A percentile compares a stretch with the other conserved stretches of the same genome.
Conservation (phyloP, 768 basidiomycete genomes). For the Rhodotorula paludigena region DNA sequence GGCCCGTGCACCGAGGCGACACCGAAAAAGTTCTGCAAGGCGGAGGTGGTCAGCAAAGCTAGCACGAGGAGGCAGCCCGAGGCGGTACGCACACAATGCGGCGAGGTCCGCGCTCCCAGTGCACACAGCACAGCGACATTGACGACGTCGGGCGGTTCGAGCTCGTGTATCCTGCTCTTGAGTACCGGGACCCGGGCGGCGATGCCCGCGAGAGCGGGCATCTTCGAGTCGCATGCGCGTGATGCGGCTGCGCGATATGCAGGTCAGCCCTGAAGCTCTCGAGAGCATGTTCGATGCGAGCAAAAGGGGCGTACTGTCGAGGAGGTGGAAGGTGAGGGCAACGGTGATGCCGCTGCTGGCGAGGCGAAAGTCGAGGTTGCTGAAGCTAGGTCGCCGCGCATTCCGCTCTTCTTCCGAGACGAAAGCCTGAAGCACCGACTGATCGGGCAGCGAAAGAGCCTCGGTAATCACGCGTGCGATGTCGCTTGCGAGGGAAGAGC, state of each 20-base stretch:
- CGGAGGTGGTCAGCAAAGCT: not conserved
- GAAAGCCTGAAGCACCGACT: not conserved
- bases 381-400: not conserved
- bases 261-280: not conserved
- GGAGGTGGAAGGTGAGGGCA: constrained; percentile 13
- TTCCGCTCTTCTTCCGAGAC: not conserved
- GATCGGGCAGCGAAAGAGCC: not conserved
- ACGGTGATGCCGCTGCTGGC: not conserved
- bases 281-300: not conserved
- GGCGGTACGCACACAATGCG: not conserved
- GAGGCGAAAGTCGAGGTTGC: not conserved
- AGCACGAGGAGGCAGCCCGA: too few relatives aligned
- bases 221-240: constrained; percentile 19
- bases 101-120: constrained; percentile 2
- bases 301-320: constrained; percentile 13
- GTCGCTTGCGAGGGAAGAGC: not conserved
- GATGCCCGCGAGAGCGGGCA: constrained; percentile 7
- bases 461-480: constrained; percentile 12
- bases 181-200: constrained; percentile 1
- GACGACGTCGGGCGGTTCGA: constrained; percentile 17
- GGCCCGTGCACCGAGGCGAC: not conserved
- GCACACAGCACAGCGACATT: constrained; percentile 15
- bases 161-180: constrained; percentile 3
- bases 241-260: not conserved
- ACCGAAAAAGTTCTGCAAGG: constrained; percentile 12